Evolutionary conservation across 2,329 filamentous ascomycete genomes (phyloP).

Genomic region (Chrysoporthe deuterocubensis): DNA sequence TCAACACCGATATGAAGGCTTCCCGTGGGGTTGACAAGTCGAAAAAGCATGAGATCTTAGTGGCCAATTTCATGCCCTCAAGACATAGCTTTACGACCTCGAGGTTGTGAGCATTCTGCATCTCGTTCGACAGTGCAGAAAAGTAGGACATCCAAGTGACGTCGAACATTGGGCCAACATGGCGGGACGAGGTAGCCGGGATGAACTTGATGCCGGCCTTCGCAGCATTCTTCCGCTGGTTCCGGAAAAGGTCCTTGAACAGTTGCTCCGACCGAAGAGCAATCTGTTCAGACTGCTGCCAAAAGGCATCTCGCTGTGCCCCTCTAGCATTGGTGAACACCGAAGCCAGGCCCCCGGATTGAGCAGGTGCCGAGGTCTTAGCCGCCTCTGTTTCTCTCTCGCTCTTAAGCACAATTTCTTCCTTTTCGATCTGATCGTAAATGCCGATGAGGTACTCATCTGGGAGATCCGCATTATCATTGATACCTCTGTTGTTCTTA

Average conservation of each 20-base stretch:
- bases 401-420: constrained; percentile 93
- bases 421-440: constrained; percentile 86
- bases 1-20: constrained; percentile 90
- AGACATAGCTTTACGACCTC: constrained; percentile 92
- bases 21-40: constrained; percentile 91
- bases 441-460: constrained; percentile 89
- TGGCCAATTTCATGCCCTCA: constrained; percentile 92
- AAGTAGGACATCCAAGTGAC: constrained; percentile 99
- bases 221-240: constrained; percentile 79
- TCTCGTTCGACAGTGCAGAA: constrained; percentile 88
- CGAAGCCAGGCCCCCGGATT: constrained; percentile 74
- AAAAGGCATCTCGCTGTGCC: constrained; percentile 87
- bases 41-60: constrained; percentile 90
- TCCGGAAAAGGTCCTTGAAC: constrained; percentile 90
- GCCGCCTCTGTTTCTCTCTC: constrained; percentile 89
- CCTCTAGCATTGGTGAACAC: constrained; percentile 91
- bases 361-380: constrained; percentile 64
- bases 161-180: constrained; percentile 98
- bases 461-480: constrained; percentile 91
- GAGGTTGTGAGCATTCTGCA: constrained; percentile 90
- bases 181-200: constrained; percentile 88
- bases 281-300: constrained; percentile 95
- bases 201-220: constrained; percentile 78
- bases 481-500: constrained; percentile 98
- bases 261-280: constrained; percentile 74